These are phyloP conservation scores for Colletotrichum sp. DNA, from an alignment of 2,329 filamentous ascomycete species.

Conservation along the genomic window DNA sequence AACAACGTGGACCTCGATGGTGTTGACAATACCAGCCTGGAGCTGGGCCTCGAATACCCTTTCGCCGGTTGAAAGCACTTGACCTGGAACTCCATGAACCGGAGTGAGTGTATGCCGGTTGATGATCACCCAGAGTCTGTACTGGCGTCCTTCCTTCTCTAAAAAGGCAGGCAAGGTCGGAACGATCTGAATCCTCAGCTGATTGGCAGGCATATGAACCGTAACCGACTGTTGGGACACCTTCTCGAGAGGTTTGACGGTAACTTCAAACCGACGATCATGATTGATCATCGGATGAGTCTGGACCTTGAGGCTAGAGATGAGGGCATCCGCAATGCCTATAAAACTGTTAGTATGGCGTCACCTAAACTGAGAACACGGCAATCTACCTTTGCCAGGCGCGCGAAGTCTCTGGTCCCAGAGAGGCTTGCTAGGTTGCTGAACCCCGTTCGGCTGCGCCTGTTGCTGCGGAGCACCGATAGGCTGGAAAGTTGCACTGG, in stretches of 20 bases:
- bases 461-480: conserved; percentile 23
- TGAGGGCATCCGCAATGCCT: conserved; percentile 66
- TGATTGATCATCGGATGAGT: conserved; percentile 72
- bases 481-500: conserved; percentile 22
- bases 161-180: conserved; percentile 68
- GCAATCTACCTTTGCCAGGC: conserved; percentile 44
- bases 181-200: conserved; percentile 74
- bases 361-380: neutral
- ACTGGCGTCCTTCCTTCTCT: conserved; percentile 67
- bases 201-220: conserved; percentile 69
- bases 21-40: conserved; percentile 70
- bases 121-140: conserved; percentile 76
- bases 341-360: conserved; percentile 25
- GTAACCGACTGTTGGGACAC: conserved; percentile 76
- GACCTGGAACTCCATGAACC: conserved; percentile 56
- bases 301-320: conserved; percentile 68
- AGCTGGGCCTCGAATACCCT: conserved; percentile 80
- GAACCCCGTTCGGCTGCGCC: conserved; percentile 35
- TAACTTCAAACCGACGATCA: conserved; percentile 65
- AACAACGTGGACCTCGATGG: conserved; percentile 79
- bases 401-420: conserved; percentile 39
- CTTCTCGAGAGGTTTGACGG: conserved; percentile 68
- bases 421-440: conserved; percentile 32
- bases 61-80: conserved; percentile 57
- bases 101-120: conserved; percentile 68